Evolutionary conservation across 768 basidiomycete species (phyloP).

Genomic region (Suillus discolor): DNA sequence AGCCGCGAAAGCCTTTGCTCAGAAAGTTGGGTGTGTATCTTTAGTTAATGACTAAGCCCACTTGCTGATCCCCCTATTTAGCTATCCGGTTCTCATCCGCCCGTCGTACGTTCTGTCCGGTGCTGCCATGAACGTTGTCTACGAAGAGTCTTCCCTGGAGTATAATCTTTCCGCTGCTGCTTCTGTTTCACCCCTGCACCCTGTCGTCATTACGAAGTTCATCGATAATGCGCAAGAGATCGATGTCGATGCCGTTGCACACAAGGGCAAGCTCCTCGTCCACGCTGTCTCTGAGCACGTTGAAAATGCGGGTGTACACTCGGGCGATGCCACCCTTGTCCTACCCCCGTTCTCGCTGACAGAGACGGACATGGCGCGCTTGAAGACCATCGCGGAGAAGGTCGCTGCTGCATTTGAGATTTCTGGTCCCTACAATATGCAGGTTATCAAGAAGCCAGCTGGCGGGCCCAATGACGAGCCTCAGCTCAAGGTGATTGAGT

Average conservation of each 20-base stretch:
- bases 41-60: constrained; percentile 33
- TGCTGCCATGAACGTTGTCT: constrained; percentile 99
- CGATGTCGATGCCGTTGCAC: constrained; percentile 95
- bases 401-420: constrained; percentile 95
- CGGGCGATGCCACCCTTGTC: constrained; percentile 97
- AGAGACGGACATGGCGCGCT: constrained; percentile 75
- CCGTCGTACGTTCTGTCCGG: constrained; percentile 99
- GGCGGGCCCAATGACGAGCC: constrained; percentile 53
- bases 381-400: constrained; percentile 94
- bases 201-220: constrained; percentile 98
- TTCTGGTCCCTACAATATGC: constrained; percentile 99
- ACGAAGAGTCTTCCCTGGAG: constrained; percentile 86
- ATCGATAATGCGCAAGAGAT: constrained; percentile 98
- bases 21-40: constrained; percentile 60
- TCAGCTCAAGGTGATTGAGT: constrained; percentile 96
- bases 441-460: constrained; percentile 85
- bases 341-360: constrained; percentile 89
- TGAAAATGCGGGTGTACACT: constrained; percentile 98
- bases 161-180: constrained; percentile 97
- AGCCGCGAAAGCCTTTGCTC: constrained; percentile 90
- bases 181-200: constrained; percentile 93
- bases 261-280: constrained; percentile 88
- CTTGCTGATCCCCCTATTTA: constrained; percentile 28
- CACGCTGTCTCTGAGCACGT: constrained; percentile 99
- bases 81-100: constrained; percentile 96